Conservation (phyloP, 2,329 filamentous ascomycete species). For the Diaporthe longicolla region DNA sequence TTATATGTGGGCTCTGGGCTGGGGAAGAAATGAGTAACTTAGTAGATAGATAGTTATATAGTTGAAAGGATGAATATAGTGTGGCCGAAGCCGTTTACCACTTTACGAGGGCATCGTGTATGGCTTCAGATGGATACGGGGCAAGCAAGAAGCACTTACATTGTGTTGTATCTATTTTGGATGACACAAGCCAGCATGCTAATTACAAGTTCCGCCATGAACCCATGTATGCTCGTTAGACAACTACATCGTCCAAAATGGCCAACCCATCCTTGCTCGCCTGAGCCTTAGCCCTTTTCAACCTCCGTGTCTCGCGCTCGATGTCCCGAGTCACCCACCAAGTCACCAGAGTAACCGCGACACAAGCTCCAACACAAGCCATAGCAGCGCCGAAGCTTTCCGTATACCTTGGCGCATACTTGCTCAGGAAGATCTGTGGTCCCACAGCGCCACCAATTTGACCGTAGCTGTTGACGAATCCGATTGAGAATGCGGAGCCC, state of each 20-base stretch:
- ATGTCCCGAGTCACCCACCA: conserved; percentile 62
- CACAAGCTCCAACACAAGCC: conserved; percentile 59
- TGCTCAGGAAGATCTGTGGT: conserved; percentile 60
- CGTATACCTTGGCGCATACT: conserved; percentile 62
- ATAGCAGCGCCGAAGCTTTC: conserved; percentile 60
- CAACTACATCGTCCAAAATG: neutral
- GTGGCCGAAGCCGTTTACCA: too few relatives aligned
- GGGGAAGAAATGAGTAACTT: too few relatives aligned
- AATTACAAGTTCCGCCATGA: too few relatives aligned
- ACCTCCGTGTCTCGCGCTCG: conserved; percentile 59
- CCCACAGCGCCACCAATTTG: conserved; percentile 64
- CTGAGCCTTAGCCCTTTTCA: conserved; percentile 50
- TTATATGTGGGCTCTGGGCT: too few relatives aligned
- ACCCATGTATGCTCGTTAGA: neutral
- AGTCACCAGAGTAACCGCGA: conserved; percentile 56
- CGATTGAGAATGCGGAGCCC: conserved; percentile 64
- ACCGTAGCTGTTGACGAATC: conserved; percentile 64
- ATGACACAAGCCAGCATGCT: too few relatives aligned
- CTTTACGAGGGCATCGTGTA: too few relatives aligned
- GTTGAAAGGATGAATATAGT: too few relatives aligned
- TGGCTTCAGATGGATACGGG: too few relatives aligned
- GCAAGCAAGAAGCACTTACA: too few relatives aligned
- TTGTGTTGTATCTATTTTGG: too few relatives aligned
- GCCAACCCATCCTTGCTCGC: conserved; percentile 18
- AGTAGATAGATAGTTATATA: too few relatives aligned